These are phyloP conservation scores for Porodaedalea pini DNA, from an alignment of 1,284 basidiomycete species.

Conservation along the genomic window DNA sequence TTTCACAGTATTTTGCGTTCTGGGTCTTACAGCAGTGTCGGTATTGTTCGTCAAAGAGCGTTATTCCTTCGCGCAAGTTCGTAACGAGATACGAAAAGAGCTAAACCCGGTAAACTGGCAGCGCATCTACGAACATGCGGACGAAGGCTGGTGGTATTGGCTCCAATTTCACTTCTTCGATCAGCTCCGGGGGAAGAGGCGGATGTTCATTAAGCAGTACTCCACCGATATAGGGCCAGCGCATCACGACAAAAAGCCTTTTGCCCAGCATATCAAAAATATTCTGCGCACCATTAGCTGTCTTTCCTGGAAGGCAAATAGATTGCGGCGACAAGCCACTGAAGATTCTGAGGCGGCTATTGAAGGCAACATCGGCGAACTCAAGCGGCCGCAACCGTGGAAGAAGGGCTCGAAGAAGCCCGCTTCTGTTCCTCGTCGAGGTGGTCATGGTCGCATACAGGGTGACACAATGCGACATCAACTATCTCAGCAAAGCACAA, in stretches of 20 bases:
- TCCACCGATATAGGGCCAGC: background rate
- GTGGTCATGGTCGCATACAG: background rate
- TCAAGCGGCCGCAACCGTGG: background rate
- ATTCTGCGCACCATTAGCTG: background rate
- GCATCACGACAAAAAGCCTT: background rate
- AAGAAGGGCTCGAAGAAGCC: background rate
- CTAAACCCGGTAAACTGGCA: conserved; percentile 1
- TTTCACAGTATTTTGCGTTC: conserved; percentile 12
- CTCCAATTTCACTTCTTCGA: conserved; percentile 10
- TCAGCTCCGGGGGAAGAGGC: conserved; percentile 9
- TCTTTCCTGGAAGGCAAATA: background rate
- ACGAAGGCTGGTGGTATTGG: conserved; percentile 8
- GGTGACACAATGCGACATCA: background rate
- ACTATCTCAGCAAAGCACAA: background rate
- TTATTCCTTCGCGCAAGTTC: conserved; percentile 8
- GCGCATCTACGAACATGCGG: background rate
- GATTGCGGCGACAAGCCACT: background rate
- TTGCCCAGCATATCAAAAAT: background rate
- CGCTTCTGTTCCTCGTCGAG: background rate
- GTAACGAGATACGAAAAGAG: conserved; percentile 3
- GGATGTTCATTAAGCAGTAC: background rate
- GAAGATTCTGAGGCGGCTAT: conserved; percentile 8
- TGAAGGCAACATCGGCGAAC: background rate
- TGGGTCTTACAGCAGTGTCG: conserved; percentile 15
- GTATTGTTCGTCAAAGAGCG: conserved; percentile 14